Evolutionary conservation across 176 grass and related monocot species (phyloP), one percentile per base, ranked within the genome.

Genomic region (Saccharum officinarum): DNA sequence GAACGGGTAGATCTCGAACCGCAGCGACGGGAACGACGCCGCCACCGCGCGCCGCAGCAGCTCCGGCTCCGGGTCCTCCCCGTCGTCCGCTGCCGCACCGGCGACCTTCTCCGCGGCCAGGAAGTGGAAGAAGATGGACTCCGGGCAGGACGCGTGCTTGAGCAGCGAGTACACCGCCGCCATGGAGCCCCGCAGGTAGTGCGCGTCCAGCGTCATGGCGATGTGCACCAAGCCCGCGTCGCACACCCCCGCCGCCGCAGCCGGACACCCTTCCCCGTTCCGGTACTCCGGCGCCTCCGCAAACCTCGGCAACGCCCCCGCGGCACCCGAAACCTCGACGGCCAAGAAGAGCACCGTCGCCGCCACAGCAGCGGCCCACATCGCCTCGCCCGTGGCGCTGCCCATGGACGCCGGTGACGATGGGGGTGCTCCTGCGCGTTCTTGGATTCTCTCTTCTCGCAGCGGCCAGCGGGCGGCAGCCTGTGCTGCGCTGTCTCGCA

Each of bases 181-280:
- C 87, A 98, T 85, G 68, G 96, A 92, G 14, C 96, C 96, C 0
- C 96, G 93, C 8, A 98, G 93, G 93, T 98, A 98, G 91, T 90
- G 96, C 74, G 96, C 86, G 83, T 98, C 96, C 12, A 98, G 96
- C 41, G 96, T 98, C 96, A 98, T 92, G 73, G 96, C 91, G 89
- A 98, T 83, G 89, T 98, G 96, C 10, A 98, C 91, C 38, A 87
- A 63, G 2, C 74, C 77, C 1, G 96, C 80, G 77, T 95, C 91
- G 77, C 96, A 98, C 34, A 95, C 82, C 4, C 80, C 87, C 0
- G 44, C 71, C 8, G 26, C 76, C 1, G 10, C 22, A 0, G 11
- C 69, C 5, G 86, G 89, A 26, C 96, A 98, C 0, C 72, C 70
- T 0, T 92, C 93, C 15, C 93, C 96, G 75, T 98, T 98, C 46